Percentiles rank a stretch among this genome's conserved stretches.
Conservation (phyloP, 306 rosid species). For the Cucurbita ficifolia region DNA sequence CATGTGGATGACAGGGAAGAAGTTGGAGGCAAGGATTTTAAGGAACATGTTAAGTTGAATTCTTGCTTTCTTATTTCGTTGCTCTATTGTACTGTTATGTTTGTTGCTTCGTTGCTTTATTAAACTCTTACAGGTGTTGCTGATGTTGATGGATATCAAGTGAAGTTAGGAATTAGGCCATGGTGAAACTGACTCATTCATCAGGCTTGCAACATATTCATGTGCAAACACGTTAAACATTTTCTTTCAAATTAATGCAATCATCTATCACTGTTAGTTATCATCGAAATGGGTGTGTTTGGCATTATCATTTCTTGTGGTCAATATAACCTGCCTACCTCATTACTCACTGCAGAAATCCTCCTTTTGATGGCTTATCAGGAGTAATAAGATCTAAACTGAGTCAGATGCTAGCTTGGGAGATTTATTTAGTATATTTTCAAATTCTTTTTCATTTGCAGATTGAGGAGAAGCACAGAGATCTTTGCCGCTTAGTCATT, state of each 20-base stretch:
- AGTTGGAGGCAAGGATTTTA: background rate
- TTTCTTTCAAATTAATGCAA: background rate
- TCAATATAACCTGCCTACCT: background rate
- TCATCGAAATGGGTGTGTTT: background rate
- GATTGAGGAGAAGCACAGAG: slow-evolving; percentile 98
- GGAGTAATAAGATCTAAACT: background rate
- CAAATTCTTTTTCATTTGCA: slow-evolving; percentile 15
- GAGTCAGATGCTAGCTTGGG: background rate
- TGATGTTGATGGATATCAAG: background rate
- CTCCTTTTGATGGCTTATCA: background rate
- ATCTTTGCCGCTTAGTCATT: slow-evolving; percentile 79
- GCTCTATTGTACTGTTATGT: background rate
- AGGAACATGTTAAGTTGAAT: background rate
- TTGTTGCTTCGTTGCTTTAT: background rate
- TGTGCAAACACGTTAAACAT: background rate
- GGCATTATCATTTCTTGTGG: background rate
- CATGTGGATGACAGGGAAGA: background rate
- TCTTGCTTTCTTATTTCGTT: background rate
- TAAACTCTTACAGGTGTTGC: background rate
- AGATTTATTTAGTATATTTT: background rate
- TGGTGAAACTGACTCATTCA: background rate
- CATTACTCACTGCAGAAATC: background rate
- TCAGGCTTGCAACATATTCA: background rate
- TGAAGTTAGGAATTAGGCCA: background rate
- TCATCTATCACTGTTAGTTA: background rate